Percentiles rank a stretch among this genome's conserved stretches.
These are phyloP conservation scores for Neolecta irregularis DNA, from an alignment of 1,139 yeast genomes.

Conservation along the genomic window DNA sequence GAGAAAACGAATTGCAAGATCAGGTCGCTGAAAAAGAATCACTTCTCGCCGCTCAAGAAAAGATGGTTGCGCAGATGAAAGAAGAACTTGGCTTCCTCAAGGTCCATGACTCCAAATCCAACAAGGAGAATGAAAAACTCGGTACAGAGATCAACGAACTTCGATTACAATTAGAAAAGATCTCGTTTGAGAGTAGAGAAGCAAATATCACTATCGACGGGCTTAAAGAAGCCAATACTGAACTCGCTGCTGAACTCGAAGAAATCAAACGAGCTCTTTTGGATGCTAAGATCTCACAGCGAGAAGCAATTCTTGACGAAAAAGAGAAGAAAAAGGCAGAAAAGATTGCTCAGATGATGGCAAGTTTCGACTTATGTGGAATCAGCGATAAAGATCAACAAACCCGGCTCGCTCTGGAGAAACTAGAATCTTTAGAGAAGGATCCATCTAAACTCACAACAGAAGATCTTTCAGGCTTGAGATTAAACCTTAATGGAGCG, in stretches of 20 bases:
- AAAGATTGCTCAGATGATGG: slow-evolving; percentile 16
- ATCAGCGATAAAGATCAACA: slow-evolving; percentile 6
- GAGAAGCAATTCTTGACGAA: slow-evolving; percentile 12
- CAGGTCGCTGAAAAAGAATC: slow-evolving; percentile 23
- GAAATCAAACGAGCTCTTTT: slow-evolving; percentile 15
- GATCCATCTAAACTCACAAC: neutral
- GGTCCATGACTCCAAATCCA: slow-evolving; percentile 19
- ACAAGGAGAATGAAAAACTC: slow-evolving; percentile 14
- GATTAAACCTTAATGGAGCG: slow-evolving; percentile 9
- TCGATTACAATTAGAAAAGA: slow-evolving; percentile 19
- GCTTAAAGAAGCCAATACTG: slow-evolving; percentile 21
- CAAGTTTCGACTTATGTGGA: slow-evolving; percentile 6
- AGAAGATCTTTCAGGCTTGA: slow-evolving; percentile 3
- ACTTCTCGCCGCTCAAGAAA: slow-evolving; percentile 18
- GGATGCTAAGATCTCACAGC: slow-evolving; percentile 13
- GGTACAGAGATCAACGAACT: slow-evolving; percentile 15
- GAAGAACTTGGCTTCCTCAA: slow-evolving; percentile 13
- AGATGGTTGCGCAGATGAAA: slow-evolving; percentile 12
- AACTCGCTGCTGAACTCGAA: slow-evolving; percentile 19
- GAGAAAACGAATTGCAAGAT: slow-evolving; percentile 26
- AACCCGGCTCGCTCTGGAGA: slow-evolving; percentile 8
- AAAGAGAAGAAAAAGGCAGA: slow-evolving; percentile 19
- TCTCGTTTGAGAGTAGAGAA: slow-evolving; percentile 23
- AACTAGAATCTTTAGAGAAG: slow-evolving; percentile 3
- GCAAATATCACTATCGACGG: slow-evolving; percentile 19